Percentiles rank a stretch among this genome's conserved stretches.
phyloP scores from a whole-genome alignment of 2,329 filamentous ascomycete genomes.

The Botrytis fragariae region DNA sequence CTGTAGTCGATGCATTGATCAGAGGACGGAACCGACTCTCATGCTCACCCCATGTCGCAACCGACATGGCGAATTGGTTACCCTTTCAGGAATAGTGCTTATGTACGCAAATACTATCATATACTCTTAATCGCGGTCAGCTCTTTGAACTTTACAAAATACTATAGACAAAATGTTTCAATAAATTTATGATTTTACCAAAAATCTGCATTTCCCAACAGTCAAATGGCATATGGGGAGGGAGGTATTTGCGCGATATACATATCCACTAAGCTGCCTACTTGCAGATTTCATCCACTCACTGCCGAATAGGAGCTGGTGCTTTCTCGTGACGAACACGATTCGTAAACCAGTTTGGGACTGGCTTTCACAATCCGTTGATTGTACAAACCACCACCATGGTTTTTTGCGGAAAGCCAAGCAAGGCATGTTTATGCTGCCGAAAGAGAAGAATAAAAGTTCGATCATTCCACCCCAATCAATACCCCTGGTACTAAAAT shows the following conservation, averaged over 20 bases:
- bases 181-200: background rate
- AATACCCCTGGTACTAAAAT: background rate
- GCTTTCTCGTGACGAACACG: background rate
- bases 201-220: background rate
- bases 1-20: background rate
- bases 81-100: background rate
- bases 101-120: background rate
- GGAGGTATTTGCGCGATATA: background rate
- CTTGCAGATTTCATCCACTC: background rate
- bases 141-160: background rate
- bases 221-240: background rate
- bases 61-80: background rate
- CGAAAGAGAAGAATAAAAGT: constrained; percentile 33
- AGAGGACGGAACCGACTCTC: background rate
- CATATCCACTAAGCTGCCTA: background rate
- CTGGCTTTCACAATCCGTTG: background rate
- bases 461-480: background rate
- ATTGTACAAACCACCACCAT: constrained; percentile 17
- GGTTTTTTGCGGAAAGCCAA: constrained; percentile 33
- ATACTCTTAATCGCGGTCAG: background rate
- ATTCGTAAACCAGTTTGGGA: background rate
- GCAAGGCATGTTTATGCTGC: constrained; percentile 23
- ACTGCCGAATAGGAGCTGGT: background rate
- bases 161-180: background rate
- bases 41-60: background rate